Evolutionary conservation across 805 yeast genomes (phyloP).

Genomic region (Suhomyces pyralidae): DNA sequence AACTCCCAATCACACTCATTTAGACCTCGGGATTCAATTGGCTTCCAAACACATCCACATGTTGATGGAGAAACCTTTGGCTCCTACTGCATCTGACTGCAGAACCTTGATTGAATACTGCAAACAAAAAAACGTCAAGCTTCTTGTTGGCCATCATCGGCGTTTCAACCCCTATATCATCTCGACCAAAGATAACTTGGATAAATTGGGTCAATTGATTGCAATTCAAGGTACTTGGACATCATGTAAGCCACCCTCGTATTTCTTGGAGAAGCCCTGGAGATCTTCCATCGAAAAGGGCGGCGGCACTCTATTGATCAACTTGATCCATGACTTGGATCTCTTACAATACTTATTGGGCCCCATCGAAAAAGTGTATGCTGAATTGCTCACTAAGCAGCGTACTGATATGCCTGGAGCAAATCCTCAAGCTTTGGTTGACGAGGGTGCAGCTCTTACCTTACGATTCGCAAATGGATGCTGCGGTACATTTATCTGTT

Average conservation of each 20-base stretch:
- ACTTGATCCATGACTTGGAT: slow-evolving; percentile 40
- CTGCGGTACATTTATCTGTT: slow-evolving; percentile 36
- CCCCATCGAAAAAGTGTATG: slow-evolving; percentile 35
- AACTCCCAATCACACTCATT: slow-evolving; percentile 42
- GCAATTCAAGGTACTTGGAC: slow-evolving; percentile 42
- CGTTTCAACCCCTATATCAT: slow-evolving; percentile 40
- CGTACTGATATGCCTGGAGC: slow-evolving; percentile 14
- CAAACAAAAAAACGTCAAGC: slow-evolving; percentile 19
- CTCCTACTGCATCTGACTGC: slow-evolving; percentile 29
- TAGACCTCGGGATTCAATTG: slow-evolving; percentile 26
- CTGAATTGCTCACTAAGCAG: slow-evolving; percentile 31
- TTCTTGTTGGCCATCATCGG: slow-evolving; percentile 40
- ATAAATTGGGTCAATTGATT: slow-evolving; percentile 27
- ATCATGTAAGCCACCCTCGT: slow-evolving; percentile 32
- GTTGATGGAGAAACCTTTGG: slow-evolving; percentile 38
- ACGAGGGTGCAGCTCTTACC: slow-evolving; percentile 38
- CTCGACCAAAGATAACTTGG: slow-evolving; percentile 27
- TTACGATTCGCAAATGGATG: slow-evolving; percentile 30
- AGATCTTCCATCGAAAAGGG: slow-evolving; percentile 25
- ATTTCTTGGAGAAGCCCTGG: slow-evolving; percentile 34
- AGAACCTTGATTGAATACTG: slow-evolving; percentile 25
- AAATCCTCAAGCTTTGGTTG: slow-evolving; percentile 18
- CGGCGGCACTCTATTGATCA: slow-evolving; percentile 37
- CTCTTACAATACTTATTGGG: slow-evolving; percentile 37
- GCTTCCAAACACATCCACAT: slow-evolving; percentile 33